phyloP scores from a whole-genome alignment of 768 basidiomycete genomes.

The Clitopilus hobsonii region DNA sequence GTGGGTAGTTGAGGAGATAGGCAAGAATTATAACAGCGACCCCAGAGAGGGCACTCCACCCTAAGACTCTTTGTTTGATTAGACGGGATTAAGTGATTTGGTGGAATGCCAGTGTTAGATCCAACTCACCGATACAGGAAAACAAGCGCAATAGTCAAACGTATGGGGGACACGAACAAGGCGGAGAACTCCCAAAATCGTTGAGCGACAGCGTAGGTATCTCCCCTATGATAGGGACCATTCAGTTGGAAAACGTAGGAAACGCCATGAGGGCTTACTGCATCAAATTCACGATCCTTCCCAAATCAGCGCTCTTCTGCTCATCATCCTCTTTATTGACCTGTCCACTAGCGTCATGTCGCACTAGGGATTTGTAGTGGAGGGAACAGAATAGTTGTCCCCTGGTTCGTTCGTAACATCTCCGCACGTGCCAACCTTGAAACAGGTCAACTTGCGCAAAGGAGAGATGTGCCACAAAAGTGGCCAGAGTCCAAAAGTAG shows the following conservation, averaged over 20 bases:
- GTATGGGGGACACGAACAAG: constrained; percentile 57
- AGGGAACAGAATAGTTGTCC: constrained; percentile 68
- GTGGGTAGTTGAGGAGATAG: constrained; percentile 60
- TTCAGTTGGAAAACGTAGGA: constrained; percentile 3
- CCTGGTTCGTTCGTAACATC: constrained; percentile 68
- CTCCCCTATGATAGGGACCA: constrained; percentile 40
- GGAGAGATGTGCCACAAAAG: constrained; percentile 59
- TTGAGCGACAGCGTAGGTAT: constrained; percentile 65
- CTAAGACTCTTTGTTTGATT: constrained; percentile 55
- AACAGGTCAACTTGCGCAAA: constrained; percentile 65
- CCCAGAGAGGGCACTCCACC: constrained; percentile 74
- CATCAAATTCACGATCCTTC: constrained; percentile 73
- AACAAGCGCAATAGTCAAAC: constrained; percentile 58
- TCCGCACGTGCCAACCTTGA: constrained; percentile 60
- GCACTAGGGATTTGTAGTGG: constrained; percentile 63
- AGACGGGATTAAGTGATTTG: constrained; percentile 4
- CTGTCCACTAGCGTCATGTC: constrained; percentile 53
- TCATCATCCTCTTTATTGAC: constrained; percentile 31
- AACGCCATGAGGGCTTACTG: constrained; percentile 33
- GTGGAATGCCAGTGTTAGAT: not conserved
- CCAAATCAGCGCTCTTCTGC: constrained; percentile 49
- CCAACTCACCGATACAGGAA: constrained; percentile 66
- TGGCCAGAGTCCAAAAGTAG: constrained; percentile 54
- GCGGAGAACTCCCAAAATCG: constrained; percentile 72
- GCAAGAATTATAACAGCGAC: constrained; percentile 60